Evolutionary conservation across 139 green algal genomes (phyloP).

Genomic region (Chlorella vulgaris): DNA sequence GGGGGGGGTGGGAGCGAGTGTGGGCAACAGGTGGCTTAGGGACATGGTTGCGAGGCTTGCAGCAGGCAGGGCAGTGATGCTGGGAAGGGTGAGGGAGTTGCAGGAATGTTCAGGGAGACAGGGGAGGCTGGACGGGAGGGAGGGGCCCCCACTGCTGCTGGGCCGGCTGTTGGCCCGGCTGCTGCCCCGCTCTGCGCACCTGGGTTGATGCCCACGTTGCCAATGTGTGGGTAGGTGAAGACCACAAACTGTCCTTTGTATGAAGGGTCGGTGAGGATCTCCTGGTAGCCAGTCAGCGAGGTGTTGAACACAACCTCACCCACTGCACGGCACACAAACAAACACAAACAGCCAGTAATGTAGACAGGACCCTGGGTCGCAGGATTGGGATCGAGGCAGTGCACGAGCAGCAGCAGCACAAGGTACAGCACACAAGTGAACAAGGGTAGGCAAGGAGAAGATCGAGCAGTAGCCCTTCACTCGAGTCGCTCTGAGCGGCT

Average conservation of each 20-base stretch:
- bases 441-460: not conserved
- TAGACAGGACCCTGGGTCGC: not conserved
- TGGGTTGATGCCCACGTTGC: constrained; percentile 97
- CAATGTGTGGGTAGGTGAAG: constrained; percentile 98
- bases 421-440: too few relatives aligned
- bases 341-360: too few relatives aligned
- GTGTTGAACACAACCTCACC: constrained; percentile 99
- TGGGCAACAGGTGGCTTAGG: not conserved
- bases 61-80: too few relatives aligned
- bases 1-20: not conserved
- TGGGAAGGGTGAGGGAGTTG: not conserved
- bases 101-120: not conserved
- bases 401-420: too few relatives aligned
- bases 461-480: not conserved
- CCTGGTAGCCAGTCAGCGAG: constrained; percentile 87
- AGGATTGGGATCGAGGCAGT: not conserved
- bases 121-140: not conserved
- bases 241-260: constrained; percentile 98
- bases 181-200: constrained; percentile 42
- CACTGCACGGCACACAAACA: too few relatives aligned
- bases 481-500: too few relatives aligned
- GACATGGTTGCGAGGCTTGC: too few relatives aligned
- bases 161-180: not conserved
- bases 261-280: constrained; percentile 98
- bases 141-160: too few relatives aligned